Evolutionary conservation across 129 eudicot species (phyloP).

Genomic region (Heracleum sosnowskyi): DNA sequence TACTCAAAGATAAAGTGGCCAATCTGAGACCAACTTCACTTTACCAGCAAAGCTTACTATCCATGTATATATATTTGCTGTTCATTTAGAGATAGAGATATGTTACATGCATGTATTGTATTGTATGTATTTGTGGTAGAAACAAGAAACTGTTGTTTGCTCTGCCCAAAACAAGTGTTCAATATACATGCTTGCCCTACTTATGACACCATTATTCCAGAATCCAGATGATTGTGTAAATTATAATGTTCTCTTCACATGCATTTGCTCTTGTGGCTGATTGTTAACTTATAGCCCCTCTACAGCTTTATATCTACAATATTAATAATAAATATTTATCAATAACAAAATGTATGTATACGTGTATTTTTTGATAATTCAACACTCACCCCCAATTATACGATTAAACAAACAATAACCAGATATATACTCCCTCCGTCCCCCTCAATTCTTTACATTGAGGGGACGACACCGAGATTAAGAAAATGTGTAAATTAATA

Average conservation of each 20-base stretch:
- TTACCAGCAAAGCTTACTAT: neutral
- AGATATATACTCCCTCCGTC: too few relatives aligned
- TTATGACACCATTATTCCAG: neutral
- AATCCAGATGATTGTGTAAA: too few relatives aligned
- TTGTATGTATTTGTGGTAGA: neutral
- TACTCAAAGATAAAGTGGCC: neutral
- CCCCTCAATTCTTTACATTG: too few relatives aligned
- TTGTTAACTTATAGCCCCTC: neutral
- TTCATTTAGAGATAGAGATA: neutral
- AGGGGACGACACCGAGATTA: too few relatives aligned
- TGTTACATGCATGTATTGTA: neutral
- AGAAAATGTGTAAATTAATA: too few relatives aligned
- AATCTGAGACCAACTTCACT: neutral
- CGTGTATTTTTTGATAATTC: too few relatives aligned
- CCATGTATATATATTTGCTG: neutral
- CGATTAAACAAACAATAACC: too few relatives aligned
- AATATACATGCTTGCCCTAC: neutral
- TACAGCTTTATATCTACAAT: neutral
- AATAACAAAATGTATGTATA: too few relatives aligned
- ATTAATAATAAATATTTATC: too few relatives aligned
- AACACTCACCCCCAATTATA: too few relatives aligned
- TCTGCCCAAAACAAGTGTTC: neutral
- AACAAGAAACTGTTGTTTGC: neutral
- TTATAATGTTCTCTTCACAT: neutral
- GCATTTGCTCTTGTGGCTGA: neutral